Percentiles rank a stretch among this genome's conserved stretches.
Conservation (phyloP, 257 asterid species). For the Fraxinus cuspidata region DNA sequence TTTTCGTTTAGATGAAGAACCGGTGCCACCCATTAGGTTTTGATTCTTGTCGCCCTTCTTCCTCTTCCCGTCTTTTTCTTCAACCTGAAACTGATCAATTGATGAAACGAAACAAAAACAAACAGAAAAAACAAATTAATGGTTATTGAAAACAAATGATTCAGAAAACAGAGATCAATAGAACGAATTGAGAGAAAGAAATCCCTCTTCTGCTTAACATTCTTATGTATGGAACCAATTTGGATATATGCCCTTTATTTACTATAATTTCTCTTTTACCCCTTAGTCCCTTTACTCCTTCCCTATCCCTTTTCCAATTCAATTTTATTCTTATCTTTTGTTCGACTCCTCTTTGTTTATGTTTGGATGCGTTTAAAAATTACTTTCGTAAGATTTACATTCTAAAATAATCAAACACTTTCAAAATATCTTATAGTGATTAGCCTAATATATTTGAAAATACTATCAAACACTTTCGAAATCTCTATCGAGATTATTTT, state of each 20-base stretch:
- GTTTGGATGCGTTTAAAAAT: too few relatives aligned
- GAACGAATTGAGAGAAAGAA: background rate
- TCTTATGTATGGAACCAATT: background rate
- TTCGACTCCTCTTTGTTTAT: too few relatives aligned
- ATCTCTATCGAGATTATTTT: too few relatives aligned
- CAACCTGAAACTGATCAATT: conserved; percentile 29
- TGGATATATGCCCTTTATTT: background rate
- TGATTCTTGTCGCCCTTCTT: background rate
- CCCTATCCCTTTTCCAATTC: background rate
- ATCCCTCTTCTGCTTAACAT: background rate
- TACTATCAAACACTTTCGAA: too few relatives aligned
- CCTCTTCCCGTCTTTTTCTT: conserved; percentile 13
- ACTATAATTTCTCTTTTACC: background rate
- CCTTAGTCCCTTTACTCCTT: background rate
- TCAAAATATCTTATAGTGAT: too few relatives aligned
- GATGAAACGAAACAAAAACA: background rate
- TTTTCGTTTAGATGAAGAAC: conserved; percentile 57
- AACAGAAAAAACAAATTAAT: background rate
- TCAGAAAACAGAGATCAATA: background rate
- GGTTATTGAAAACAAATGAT: background rate
- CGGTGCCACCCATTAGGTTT: conserved; percentile 44
- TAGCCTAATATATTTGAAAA: too few relatives aligned
- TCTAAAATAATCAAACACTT: too few relatives aligned
- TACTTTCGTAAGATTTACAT: too few relatives aligned
- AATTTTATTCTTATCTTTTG: too few relatives aligned